phyloP scores from a whole-genome alignment of 169 alveolate species.

The Sarcocystis neurona region DNA sequence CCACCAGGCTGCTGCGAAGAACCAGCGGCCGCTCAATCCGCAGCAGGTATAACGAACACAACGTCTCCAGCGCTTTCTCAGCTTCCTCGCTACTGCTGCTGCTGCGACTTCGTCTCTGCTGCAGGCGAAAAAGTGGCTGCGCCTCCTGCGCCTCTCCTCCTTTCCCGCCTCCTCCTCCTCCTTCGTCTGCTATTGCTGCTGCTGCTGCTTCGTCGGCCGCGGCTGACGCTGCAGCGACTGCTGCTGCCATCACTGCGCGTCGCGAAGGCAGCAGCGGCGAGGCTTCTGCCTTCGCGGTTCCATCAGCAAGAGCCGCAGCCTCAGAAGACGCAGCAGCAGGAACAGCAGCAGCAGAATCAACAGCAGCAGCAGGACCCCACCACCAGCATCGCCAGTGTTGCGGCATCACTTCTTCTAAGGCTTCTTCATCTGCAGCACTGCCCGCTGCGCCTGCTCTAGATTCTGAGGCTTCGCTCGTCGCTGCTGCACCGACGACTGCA shows the following conservation, averaged over 20 bases:
- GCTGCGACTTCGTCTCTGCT: no score
- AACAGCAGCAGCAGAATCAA: slow-evolving; percentile 5
- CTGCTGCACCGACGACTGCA: slow-evolving; percentile 36
- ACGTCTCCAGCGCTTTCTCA: background rate
- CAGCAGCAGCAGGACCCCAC: slow-evolving; percentile 34
- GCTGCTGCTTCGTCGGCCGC: background rate
- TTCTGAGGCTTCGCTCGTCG: background rate
- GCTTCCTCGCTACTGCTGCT: background rate
- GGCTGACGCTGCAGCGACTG: background rate
- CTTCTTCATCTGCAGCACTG: background rate
- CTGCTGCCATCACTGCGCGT: background rate
- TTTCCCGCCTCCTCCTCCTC: background rate
- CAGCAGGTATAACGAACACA: background rate
- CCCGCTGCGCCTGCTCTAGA: background rate
- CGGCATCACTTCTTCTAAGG: background rate
- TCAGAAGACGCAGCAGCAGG: background rate
- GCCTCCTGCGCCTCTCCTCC: background rate
- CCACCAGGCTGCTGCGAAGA: background rate
- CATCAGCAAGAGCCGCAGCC: background rate
- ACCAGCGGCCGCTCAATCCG: slow-evolving; percentile 16
- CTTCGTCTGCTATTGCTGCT: background rate
- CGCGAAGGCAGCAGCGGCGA: background rate
- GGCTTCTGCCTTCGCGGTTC: background rate
- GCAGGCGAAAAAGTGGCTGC: no score
- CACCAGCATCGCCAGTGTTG: background rate